Conservation (phyloP, 371 early-diverging fungal species). For the Coemansia sp. region DNA sequence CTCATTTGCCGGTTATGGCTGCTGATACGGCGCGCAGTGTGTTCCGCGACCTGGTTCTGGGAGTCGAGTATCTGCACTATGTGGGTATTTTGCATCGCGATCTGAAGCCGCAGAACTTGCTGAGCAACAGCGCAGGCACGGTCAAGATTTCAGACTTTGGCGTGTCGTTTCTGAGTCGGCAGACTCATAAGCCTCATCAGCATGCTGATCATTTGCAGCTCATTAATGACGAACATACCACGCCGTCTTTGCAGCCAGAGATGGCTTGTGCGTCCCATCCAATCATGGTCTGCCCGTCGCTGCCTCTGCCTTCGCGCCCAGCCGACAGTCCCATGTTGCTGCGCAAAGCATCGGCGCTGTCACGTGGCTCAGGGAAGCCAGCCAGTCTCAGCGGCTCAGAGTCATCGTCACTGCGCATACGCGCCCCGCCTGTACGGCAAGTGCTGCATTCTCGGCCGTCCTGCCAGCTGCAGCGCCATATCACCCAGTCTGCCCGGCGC, state of each 20-base stretch:
- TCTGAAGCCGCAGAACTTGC: slow-evolving; percentile 93
- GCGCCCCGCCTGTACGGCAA: slow-evolving; percentile 1
- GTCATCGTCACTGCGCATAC: slow-evolving; percentile 9
- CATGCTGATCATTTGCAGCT: background rate
- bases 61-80: slow-evolving; percentile 89
- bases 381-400: slow-evolving; percentile 6
- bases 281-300: slow-evolving; percentile 32
- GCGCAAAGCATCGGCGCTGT: slow-evolving; percentile 33
- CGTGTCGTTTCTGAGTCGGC: slow-evolving; percentile 63
- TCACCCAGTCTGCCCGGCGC: slow-evolving; percentile 17
- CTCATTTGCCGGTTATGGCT: slow-evolving; percentile 63
- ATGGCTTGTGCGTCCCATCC: slow-evolving; percentile 19
- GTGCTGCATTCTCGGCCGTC: background rate
- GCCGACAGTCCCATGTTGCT: slow-evolving; percentile 14
- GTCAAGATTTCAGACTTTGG: slow-evolving; percentile 97
- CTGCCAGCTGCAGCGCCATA: slow-evolving; percentile 6
- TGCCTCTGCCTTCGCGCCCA: slow-evolving; percentile 17
- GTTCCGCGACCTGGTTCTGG: slow-evolving; percentile 86
- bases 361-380: slow-evolving; percentile 15
- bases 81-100: slow-evolving; percentile 94
- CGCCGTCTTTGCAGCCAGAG: slow-evolving; percentile 28
- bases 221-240: background rate
- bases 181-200: slow-evolving; percentile 15
- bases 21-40: slow-evolving; percentile 70
- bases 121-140: slow-evolving; percentile 64